A percentile compares a stretch with the other conserved stretches of the same genome.
phyloP scores from a whole-genome alignment of 2,329 filamentous ascomycete genomes.

The Colletotrichum viniferum region DNA sequence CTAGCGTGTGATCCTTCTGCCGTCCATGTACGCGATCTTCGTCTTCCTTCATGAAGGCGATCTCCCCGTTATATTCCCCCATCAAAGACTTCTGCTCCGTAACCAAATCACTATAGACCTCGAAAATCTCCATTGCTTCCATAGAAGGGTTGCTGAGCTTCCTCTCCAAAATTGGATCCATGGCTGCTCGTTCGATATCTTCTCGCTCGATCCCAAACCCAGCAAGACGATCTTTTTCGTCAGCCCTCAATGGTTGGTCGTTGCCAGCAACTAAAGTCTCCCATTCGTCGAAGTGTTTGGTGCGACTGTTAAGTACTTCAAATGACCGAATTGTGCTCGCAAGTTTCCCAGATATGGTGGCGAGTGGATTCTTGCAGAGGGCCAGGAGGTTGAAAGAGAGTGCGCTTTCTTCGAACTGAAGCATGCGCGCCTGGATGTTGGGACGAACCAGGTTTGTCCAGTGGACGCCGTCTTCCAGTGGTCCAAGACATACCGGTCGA shows the following conservation, averaged over 20 bases:
- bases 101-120: slow-evolving; percentile 42
- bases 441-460: slow-evolving; percentile 72
- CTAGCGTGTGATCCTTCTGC: slow-evolving; percentile 71
- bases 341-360: slow-evolving; percentile 51
- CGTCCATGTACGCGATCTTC: slow-evolving; percentile 57
- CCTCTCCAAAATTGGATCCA: slow-evolving; percentile 9
- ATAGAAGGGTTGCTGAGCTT: neutral
- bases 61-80: slow-evolving; percentile 53
- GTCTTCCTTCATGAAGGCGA: slow-evolving; percentile 48
- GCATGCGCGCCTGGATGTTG: slow-evolving; percentile 71
- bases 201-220: slow-evolving; percentile 32
- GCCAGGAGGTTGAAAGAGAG: slow-evolving; percentile 81
- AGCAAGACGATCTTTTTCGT: slow-evolving; percentile 28
- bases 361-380: slow-evolving; percentile 70
- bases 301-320: slow-evolving; percentile 39
- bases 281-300: slow-evolving; percentile 31
- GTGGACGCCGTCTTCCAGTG: slow-evolving; percentile 40
- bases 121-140: slow-evolving; percentile 31
- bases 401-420: slow-evolving; percentile 65
- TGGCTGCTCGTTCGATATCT: slow-evolving; percentile 26
- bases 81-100: slow-evolving; percentile 46
- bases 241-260: slow-evolving; percentile 24
- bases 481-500: slow-evolving; percentile 69
- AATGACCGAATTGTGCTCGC: slow-evolving; percentile 45
- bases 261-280: neutral